Base-by-base conservation (phyloP, 2,329 filamentous ascomycete genomes). In the Xylaria multiplex region DNA sequence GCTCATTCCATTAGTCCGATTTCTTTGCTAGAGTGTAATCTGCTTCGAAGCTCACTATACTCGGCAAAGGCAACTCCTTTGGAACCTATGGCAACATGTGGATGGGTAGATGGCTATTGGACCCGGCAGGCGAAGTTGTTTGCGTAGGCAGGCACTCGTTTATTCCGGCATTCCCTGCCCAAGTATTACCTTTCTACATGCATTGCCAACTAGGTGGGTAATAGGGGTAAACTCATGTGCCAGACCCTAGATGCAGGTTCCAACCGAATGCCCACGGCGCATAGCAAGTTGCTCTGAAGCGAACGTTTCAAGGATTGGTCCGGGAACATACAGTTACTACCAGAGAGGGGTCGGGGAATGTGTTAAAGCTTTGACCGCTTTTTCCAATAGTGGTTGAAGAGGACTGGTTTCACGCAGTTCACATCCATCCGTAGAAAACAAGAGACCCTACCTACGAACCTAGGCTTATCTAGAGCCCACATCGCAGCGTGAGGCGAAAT, bases 161-260 rank as follows among this genome's bases (percentile, higher is more conserved):
- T 7, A 16, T 55, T 45, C 16, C 35, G 14, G 53, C 24, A 30
- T 55, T 48, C n/a, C 45, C 35, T 53, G 30, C 49, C 49, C 37
- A 19, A 22, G 6, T 37, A 40, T 42, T 54, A 42, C 4, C 52
- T 42, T 54, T 54, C 16, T 19, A 24, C 27, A 16, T 54, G 52
- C 32, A 42, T 54, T 54, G 35, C 32, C 37, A 14, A 40, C 37
- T 40, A 40, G 37, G 37, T 14, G 16, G 30, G 6, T 22, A 19
- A 37, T 37, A 13, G 16, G 49, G n/a, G 32, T 14, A 22, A 8
- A 22, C 32, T 37, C 8, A 40, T 13, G 30, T n/a, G 24, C 32
- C n/a, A 35, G n/a, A 37, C 30, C 5, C 16, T 37, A 35, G n/a
- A 27, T 27, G 27, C 27, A 57, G 7, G 16, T 46, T 32, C 24